phyloP scores from a whole-genome alignment of 1,139 yeast genomes.

The Yamadazyma siamensis region DNA sequence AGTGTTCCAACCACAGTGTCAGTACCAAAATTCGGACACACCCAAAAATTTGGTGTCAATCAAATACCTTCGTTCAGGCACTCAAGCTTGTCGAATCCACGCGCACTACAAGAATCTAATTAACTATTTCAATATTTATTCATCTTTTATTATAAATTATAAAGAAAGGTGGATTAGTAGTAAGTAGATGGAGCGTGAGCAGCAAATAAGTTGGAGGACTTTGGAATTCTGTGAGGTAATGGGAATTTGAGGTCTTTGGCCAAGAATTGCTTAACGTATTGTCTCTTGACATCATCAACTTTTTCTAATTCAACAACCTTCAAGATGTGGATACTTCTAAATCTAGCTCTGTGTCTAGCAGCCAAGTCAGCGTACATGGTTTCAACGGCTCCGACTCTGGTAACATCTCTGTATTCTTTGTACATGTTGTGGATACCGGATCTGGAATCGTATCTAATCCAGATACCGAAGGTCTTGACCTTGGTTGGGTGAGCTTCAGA shows the following conservation, averaged over 20 bases:
- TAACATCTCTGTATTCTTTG: constrained; percentile 98
- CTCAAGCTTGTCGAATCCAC: too few species aligned
- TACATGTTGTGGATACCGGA: constrained; percentile 99
- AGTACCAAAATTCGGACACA: too few species aligned
- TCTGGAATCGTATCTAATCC: constrained; percentile 99
- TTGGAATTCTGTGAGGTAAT: constrained; percentile 98
- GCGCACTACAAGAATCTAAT: too few species aligned
- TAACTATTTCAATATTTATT: constrained; percentile 9
- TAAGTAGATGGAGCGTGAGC: constrained; percentile 95
- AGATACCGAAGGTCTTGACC: constrained; percentile 99
- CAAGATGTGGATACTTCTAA: constrained; percentile 97
- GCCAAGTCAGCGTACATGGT: constrained; percentile 99
- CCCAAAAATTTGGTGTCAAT: too few species aligned
- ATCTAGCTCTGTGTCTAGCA: constrained; percentile 99
- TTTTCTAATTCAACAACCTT: constrained; percentile 99
- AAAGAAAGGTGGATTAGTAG: constrained; percentile 52
- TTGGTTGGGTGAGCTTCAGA: constrained; percentile 96
- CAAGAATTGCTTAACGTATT: constrained; percentile 96
- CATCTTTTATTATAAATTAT: constrained; percentile 10
- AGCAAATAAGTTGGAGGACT: constrained; percentile 83
- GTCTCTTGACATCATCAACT: constrained; percentile 98
- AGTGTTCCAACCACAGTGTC: too few species aligned
- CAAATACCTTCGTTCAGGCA: too few species aligned
- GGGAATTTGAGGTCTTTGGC: constrained; percentile 98
- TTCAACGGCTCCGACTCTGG: constrained; percentile 99